These are phyloP conservation scores for Excoecaria agallocha DNA, from an alignment of 345 rosid species.

Conservation along the genomic window DNA sequence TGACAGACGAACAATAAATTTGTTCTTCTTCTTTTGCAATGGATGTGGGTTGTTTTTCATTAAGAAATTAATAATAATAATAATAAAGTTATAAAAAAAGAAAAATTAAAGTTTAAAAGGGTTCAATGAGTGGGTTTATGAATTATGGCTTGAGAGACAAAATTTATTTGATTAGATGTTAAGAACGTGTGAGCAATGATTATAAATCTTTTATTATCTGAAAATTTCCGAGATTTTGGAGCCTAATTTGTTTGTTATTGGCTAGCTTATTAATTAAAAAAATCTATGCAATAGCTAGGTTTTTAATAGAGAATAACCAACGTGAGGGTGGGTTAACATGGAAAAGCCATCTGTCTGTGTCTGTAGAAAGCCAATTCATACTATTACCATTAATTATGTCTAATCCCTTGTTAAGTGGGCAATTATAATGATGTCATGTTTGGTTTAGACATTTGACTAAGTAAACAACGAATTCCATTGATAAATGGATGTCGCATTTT, in stretches of 20 bases:
- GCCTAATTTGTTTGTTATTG: background rate
- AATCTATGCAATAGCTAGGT: slow-evolving; percentile 38
- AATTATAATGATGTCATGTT: background rate
- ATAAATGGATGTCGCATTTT: background rate
- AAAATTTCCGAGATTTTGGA: slow-evolving; percentile 4
- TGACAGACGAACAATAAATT: background rate
- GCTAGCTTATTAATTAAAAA: background rate
- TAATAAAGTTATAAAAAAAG: background rate
- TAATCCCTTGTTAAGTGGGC: background rate
- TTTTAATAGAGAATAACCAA: background rate
- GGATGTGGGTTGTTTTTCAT: background rate
- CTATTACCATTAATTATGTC: too few species aligned
- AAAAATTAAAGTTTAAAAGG: background rate
- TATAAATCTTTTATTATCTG: background rate
- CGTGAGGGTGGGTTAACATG: background rate
- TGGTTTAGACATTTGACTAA: background rate
- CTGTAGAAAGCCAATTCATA: background rate
- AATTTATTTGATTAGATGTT: slow-evolving; percentile 5
- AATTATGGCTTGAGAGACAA: slow-evolving; percentile 11
- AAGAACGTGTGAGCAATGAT: slow-evolving; percentile 15
- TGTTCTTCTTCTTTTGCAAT: background rate
- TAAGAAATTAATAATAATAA: background rate
- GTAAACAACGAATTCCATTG: background rate
- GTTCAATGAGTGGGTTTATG: background rate
- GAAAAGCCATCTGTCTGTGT: background rate